Evolutionary conservation across 83 land plant genomes (phyloP).

Genomic region (Isoetes engelmannii): DNA sequence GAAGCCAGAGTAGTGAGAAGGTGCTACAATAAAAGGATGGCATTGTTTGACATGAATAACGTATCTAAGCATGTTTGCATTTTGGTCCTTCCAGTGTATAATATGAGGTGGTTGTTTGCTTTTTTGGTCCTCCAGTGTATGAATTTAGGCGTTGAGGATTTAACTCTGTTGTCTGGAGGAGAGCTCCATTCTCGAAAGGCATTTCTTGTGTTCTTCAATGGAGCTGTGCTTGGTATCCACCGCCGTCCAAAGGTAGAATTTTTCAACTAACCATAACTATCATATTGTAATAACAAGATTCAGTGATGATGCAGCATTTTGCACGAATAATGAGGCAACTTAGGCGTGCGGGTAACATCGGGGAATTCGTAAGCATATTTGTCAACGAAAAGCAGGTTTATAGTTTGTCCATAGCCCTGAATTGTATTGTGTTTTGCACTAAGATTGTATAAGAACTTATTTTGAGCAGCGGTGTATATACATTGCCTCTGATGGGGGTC

Average conservation of each 20-base stretch:
- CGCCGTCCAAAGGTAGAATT: conserved; percentile 60
- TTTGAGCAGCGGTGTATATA: conserved; percentile 71
- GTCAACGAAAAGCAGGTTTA: conserved; percentile 81
- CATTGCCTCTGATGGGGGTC: conserved; percentile 97
- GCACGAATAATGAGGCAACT: conserved; percentile 59
- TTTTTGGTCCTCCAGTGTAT: conserved; percentile 25
- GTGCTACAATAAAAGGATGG: no score
- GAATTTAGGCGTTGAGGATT: conserved; percentile 83
- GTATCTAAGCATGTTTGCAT: no score
- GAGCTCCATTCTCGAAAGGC: conserved; percentile 70
- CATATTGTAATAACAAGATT: no score
- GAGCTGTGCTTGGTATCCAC: conserved; percentile 87
- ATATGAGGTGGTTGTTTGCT: no score
- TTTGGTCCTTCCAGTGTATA: no score
- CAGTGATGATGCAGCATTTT: conserved; percentile 54
- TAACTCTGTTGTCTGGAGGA: conserved; percentile 73
- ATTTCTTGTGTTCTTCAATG: conserved; percentile 84
- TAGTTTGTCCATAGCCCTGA: background rate
- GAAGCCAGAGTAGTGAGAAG: no score
- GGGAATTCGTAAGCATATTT: conserved; percentile 92
- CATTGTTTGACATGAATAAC: no score
- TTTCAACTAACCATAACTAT: no score
- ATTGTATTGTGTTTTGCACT: no score
- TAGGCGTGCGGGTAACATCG: conserved; percentile 82
- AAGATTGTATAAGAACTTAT: no score